A percentile compares a stretch with the other conserved stretches of the same genome.
Evolutionary conservation across 441 rosid species (phyloP).

Genomic region (Erodium texanum): DNA sequence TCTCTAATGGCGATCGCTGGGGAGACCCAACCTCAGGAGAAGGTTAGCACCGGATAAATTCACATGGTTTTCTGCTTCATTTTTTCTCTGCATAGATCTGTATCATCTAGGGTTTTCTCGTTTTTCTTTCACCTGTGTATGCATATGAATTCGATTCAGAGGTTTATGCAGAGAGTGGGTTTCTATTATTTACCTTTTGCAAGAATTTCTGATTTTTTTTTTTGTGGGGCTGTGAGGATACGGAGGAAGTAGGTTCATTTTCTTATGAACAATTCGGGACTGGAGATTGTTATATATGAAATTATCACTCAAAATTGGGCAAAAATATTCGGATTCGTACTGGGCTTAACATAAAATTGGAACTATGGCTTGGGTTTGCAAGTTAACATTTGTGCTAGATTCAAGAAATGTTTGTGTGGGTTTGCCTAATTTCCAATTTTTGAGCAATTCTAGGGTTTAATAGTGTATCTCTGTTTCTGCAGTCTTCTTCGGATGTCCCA

Average conservation of each 20-base stretch:
- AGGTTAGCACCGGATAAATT: neutral
- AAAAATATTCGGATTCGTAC: too few species aligned
- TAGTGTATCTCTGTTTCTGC: constrained; percentile 7
- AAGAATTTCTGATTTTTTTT: too few species aligned
- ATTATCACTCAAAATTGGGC: neutral
- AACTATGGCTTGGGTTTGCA: neutral
- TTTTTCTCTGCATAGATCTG: neutral
- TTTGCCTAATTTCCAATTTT: neutral
- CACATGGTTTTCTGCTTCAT: neutral
- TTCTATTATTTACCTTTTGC: neutral
- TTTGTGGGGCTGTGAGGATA: too few species aligned
- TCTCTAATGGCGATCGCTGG: neutral
- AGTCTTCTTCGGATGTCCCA: constrained; percentile 50
- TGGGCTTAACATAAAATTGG: neutral
- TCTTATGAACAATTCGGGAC: neutral
- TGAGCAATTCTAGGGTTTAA: neutral
- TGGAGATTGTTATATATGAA: too few species aligned
- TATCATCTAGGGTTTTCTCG: neutral
- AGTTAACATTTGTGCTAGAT: neutral
- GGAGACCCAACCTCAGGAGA: neutral
- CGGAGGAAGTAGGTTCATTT: neutral
- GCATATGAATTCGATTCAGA: neutral
- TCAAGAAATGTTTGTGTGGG: neutral
- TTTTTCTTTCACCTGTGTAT: too few species aligned
- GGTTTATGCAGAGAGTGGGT: neutral